These are phyloP conservation scores for Cyanidium caldarium DNA, from an alignment of 23 red algal species.

Conservation along the genomic window DNA sequence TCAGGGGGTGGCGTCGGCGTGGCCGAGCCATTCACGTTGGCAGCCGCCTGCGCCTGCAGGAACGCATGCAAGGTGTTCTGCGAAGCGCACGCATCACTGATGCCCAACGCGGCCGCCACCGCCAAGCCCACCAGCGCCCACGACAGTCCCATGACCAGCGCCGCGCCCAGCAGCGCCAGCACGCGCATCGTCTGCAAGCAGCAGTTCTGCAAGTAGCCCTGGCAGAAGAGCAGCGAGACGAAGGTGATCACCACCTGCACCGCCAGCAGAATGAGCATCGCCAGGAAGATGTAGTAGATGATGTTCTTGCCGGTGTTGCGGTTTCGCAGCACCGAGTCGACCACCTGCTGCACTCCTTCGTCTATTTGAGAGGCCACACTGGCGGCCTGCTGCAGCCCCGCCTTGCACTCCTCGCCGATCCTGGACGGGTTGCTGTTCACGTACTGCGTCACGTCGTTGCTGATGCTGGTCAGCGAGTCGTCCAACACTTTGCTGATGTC, in stretches of 20 bases:
- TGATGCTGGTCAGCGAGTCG: background rate
- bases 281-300: slow-evolving; percentile 5
- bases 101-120: background rate
- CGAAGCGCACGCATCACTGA: slow-evolving; percentile 2
- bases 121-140: background rate
- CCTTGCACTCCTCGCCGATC: background rate
- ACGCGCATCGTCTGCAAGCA: background rate
- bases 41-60: background rate
- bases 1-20: background rate
- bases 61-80: background rate
- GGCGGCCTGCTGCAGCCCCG: background rate
- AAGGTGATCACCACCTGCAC: background rate
- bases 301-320: background rate
- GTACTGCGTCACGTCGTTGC: background rate
- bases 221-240: background rate
- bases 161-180: background rate
- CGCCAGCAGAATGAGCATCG: background rate
- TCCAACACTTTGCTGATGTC: background rate
- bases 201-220: background rate
- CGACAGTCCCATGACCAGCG: background rate
- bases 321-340: background rate
- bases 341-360: background rate
- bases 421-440: background rate
- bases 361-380: background rate
- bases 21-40: background rate